phyloP scores from a whole-genome alignment of 768 basidiomycete genomes.

The Lactarius quietus region DNA sequence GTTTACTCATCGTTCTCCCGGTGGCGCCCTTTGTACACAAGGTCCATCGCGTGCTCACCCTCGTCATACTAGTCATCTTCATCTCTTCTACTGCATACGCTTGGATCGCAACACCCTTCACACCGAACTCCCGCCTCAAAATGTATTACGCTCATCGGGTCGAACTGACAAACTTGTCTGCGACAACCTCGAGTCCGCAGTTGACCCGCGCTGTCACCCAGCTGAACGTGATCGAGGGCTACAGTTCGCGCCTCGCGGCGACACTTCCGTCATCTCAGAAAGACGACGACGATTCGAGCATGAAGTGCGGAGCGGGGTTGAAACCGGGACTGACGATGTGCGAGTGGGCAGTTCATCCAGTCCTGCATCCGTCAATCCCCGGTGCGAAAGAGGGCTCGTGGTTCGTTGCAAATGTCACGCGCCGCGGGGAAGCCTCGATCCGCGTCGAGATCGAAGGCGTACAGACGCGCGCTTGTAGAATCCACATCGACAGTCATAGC shows the following conservation, averaged over 20 bases:
- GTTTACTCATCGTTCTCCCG: constrained; percentile 53
- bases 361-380: constrained; percentile 41
- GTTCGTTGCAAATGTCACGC: constrained; percentile 43
- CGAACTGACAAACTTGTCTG: constrained; percentile 34
- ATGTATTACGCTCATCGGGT: constrained; percentile 67
- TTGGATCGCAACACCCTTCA: constrained; percentile 57
- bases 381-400: constrained; percentile 32
- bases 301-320: constrained; percentile 29
- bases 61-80: constrained; percentile 40
- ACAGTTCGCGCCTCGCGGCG: constrained; percentile 43
- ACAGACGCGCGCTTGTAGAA: constrained; percentile 61
- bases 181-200: constrained; percentile 7
- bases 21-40: constrained; percentile 62
- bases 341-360: constrained; percentile 41
- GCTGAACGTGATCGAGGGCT: constrained; percentile 44
- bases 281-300: constrained; percentile 34
- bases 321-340: constrained; percentile 44
- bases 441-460: constrained; percentile 47
- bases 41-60: constrained; percentile 39
- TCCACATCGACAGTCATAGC: constrained; percentile 49
- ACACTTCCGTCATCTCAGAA: constrained; percentile 48
- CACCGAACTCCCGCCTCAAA: constrained; percentile 56
- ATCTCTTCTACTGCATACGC: constrained; percentile 38
- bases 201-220: constrained; percentile 39
- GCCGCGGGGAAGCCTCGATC: constrained; percentile 45